Evolutionary conservation across 2,329 filamentous ascomycete species (phyloP), one percentile per base, ranked within the genome.

Genomic region (Fusarium pseudoanthophilum): DNA sequence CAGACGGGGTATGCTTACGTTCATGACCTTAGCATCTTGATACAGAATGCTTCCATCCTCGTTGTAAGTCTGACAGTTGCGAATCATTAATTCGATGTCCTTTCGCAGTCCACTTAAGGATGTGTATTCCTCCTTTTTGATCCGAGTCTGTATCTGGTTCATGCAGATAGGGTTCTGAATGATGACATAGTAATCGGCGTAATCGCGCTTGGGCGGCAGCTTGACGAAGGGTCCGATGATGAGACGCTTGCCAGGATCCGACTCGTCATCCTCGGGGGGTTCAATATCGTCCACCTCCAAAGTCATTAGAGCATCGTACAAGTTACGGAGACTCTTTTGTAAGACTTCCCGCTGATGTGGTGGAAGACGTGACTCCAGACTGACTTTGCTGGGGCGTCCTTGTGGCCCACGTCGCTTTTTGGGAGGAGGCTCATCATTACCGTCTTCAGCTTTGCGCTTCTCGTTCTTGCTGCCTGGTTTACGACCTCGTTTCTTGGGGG

Each of bases 221-320:
- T 96, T 95, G 82, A 98, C 89, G 82, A 99, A 99, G 0, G 95
- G 95, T 37, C 95, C 95, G 73, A 98, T 98, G 79, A 98, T 94
- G 60, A 94, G 89, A 53, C 95, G 93, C 77, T 92, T 92, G 48
- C 85, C 84, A 3, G 87, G 85, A 61, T 88, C 89, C 10, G 87
- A 87, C 13, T 90, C 89, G 39, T 90, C 87, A 32, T 90, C 87
- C 60, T 85, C 89, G 74, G 80, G 86, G 60, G 90, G 87, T 73
- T 88, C 86, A 18, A 89, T 84, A 69, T 92, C 91, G 77, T 94
- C 92, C 66, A 95, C 94, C 81, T 97, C 95, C 42, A 98, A 87
- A 42, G 90, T 90, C 87, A 97, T 95, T 75, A 98, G 85, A 6
- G 88, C 87, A 74, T 98, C 93, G 79, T 93, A 95, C 28, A 97